Base-by-base conservation (phyloP, 805 yeast genomes). In the Cyberlindnera maritima region DNA sequence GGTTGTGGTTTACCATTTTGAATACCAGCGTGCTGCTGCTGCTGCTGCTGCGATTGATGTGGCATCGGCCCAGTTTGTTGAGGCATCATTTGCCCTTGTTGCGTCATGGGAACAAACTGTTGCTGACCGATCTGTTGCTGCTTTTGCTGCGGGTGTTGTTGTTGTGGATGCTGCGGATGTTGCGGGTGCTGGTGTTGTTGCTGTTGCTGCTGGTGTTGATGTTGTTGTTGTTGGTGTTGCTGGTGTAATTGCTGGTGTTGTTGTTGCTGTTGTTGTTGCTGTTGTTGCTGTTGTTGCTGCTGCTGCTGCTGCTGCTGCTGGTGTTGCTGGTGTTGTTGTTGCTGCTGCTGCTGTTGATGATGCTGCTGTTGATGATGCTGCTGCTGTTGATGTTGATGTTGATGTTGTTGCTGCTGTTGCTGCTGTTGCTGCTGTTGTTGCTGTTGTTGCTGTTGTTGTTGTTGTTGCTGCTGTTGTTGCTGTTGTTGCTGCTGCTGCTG, bases 401-500 rank as follows among this genome's bases (percentile, higher is more conserved):
- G 31, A 4, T 28, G 31, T 14, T 28, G 31, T 28, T 28, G 31
- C 37, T 35, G 37, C 25, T 17, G 46, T 12, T 54, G 49, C 14
- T 44, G 49, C 33, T 41, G 48, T 9, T 42, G 50, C 12, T 32
- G 43, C 19, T 35, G 41, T 17, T 36, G 46, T 6, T 40, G 44
- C 17, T 32, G 46, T 15, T 60, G 58, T 19, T 55, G 44, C 45
- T 53, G 59, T 19, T 59, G 65, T 33, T 58, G 67, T 18, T 59
- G 61, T 9, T 56, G 48, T 44, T 53, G 55, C 23, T 62, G 67
- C 44, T 55, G 64, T 14, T 61, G 59, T 9, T 21, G 44, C 14
- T 59, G 31, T 13, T 28, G 31, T 13, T 28, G 31, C 31, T 28
- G 31, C 31, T 28, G 31, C 31, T 28, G 51, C 19, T 36, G 46